Conservation (phyloP, 2,329 filamentous ascomycete genomes). For the Thelonectria olida region DNA sequence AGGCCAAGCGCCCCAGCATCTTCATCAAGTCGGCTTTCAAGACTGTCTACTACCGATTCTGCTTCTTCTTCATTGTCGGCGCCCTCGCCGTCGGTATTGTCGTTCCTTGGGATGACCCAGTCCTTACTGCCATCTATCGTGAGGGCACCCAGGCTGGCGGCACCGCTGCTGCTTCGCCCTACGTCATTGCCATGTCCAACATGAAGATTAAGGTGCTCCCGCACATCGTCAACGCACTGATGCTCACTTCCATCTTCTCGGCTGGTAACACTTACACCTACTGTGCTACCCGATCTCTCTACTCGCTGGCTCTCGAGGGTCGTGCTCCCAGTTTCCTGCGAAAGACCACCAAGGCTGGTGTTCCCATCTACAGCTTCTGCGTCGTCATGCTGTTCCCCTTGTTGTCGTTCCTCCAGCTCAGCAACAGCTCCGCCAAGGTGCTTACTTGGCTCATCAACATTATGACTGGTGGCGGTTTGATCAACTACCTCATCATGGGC, state of each 20-base stretch:
- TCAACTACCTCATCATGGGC: conserved; percentile 68
- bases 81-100: conserved; percentile 73
- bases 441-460: conserved; percentile 65
- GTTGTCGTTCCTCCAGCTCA: conserved; percentile 62
- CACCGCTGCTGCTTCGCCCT: conserved; percentile 67
- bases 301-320: conserved; percentile 60
- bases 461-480: conserved; percentile 66
- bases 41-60: conserved; percentile 77
- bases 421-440: conserved; percentile 57
- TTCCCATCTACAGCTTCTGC: conserved; percentile 66
- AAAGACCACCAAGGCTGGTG: conserved; percentile 68
- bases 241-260: conserved; percentile 55
- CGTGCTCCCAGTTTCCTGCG: conserved; percentile 62
- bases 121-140: conserved; percentile 61
- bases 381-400: conserved; percentile 63
- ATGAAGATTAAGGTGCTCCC: conserved; percentile 62
- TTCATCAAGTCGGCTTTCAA: conserved; percentile 77
- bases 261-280: conserved; percentile 63
- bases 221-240: conserved; percentile 65
- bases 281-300: conserved; percentile 60
- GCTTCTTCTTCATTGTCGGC: conserved; percentile 75
- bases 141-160: conserved; percentile 44
- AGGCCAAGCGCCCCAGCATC: conserved; percentile 69
- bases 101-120: conserved; percentile 70
- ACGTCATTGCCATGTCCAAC: conserved; percentile 70